Conservation (phyloP, 805 yeast genomes). For the Ogataea pilisensis region DNA sequence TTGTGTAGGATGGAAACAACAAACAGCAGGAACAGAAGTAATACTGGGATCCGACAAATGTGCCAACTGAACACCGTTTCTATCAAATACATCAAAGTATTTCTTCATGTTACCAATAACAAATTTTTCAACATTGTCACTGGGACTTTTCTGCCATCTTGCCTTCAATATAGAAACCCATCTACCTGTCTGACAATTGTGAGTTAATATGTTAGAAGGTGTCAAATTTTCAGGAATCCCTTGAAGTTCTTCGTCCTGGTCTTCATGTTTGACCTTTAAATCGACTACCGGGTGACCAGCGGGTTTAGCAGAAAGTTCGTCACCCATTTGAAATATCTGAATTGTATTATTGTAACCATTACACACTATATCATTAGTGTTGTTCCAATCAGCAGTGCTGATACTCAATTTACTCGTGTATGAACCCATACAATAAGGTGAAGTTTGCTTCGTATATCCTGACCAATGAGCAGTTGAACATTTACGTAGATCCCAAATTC, state of each 20-base stretch:
- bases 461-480: slow-evolving; percentile 50
- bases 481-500: slow-evolving; percentile 82
- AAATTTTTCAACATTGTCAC: slow-evolving; percentile 73
- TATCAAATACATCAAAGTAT: slow-evolving; percentile 75
- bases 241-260: slow-evolving; percentile 18
- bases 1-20: slow-evolving; percentile 74
- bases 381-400: slow-evolving; percentile 80
- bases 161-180: slow-evolving; percentile 94
- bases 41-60: slow-evolving; percentile 57
- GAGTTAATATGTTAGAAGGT: slow-evolving; percentile 67
- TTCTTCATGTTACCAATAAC: slow-evolving; percentile 92
- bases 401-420: slow-evolving; percentile 76
- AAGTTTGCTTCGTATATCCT: slow-evolving; percentile 41
- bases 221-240: slow-evolving; percentile 37
- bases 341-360: slow-evolving; percentile 92
- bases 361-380: slow-evolving; percentile 67
- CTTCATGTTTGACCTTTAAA: slow-evolving; percentile 15
- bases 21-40: slow-evolving; percentile 92
- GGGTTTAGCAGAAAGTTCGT: slow-evolving; percentile 21
- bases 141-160: slow-evolving; percentile 74
- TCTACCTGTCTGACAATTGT: slow-evolving; percentile 94
- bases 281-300: slow-evolving; percentile 2
- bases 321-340: slow-evolving; percentile 58
- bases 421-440: slow-evolving; percentile 53
- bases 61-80: slow-evolving; percentile 72